A percentile compares a stretch with the other conserved stretches of the same genome.
phyloP scores from a whole-genome alignment of 176 grass and related monocot species.

The Zoysia japonica region DNA sequence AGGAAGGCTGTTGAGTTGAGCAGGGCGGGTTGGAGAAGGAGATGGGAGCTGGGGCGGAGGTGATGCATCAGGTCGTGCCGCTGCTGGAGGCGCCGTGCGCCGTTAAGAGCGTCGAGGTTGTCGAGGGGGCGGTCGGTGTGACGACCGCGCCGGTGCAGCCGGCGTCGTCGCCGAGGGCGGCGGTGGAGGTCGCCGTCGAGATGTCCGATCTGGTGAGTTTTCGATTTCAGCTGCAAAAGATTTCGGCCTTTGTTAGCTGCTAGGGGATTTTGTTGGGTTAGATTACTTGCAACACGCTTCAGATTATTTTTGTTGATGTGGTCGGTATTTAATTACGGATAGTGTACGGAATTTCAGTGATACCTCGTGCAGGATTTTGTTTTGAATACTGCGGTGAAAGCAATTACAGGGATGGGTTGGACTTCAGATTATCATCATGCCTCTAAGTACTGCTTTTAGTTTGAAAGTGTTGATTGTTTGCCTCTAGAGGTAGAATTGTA shows the following conservation, averaged over 20 bases:
- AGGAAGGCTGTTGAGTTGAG: not conserved
- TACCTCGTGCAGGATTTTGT: conserved; percentile 4
- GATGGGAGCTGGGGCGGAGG: conserved; percentile 85
- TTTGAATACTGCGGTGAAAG: not conserved
- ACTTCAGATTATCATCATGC: not conserved
- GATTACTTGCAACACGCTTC: not conserved
- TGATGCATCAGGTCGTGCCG: conserved; percentile 64
- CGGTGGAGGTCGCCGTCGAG: conserved; percentile 30
- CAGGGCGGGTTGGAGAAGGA: conserved; percentile 34
- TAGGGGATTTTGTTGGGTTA: not conserved
- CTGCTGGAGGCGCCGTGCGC: conserved; percentile 52
- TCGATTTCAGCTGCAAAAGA: not conserved
- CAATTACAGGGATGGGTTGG: not conserved
- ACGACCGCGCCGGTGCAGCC: conserved; percentile 19
- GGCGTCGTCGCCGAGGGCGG: conserved; percentile 29
- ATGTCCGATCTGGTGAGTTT: conserved; percentile 69
- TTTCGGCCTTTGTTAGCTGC: not conserved
- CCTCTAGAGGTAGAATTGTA: not conserved
- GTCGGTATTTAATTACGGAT: not conserved
- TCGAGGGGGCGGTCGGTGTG: conserved; percentile 36
- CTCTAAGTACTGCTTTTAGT: no score
- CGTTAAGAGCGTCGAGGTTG: conserved; percentile 42
- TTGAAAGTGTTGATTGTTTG: not conserved
- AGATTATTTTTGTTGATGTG: not conserved
- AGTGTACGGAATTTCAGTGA: not conserved